Base-by-base conservation (phyloP, 2,329 filamentous ascomycete species). In the Lecanicillium sp. region DNA sequence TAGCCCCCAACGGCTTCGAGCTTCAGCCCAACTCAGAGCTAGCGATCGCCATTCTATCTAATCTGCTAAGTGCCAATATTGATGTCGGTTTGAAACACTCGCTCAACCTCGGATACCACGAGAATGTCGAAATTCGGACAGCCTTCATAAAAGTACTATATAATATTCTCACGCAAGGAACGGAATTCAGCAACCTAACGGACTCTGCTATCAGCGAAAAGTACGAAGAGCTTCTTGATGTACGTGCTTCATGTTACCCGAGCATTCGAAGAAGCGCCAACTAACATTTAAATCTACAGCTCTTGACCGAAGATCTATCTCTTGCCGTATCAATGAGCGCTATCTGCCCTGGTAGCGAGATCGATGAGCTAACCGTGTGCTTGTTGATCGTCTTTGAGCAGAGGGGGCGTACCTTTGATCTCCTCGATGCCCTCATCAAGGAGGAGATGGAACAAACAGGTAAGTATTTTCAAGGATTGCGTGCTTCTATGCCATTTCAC, bases 31-130 rank as follows among this genome's bases (percentile, higher is more conserved):
- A 69, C 22, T 71, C 77, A 4, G 79, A 83, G 44, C 64, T 84
- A 22, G 74, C 79, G 4, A 84, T 84, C 45, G 76, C 71, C 10
- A 81, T 82, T 12, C 59, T 84, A 11, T 84, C 79, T 2, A 84
- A 84, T 46, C 66, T 84, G 2, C 60, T 84, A 7, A 83, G 79
- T 49, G 79, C 80, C 3, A 84, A 84, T 46, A 81, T 84, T 22
- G 80, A 84, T 48, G 79, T 84, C 28, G 80, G 80, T 3, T 59
- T 84, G 34, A 84, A 84, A 52, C 78, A 83, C 52, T 83, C 79
- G 3, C 60, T 84, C 12, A 79, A 75, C 44, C 82, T 84, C 43
- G 80, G 80, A 11, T 84, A 84, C 50, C 78, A 84, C 49, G 78
- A 82, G 48, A 81, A 82, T 48, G 64, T 80, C 22, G 78, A 83